These are phyloP conservation scores for Theobroma grandiflorum DNA, from an alignment of 441 rosid genomes.

Conservation along the genomic window DNA sequence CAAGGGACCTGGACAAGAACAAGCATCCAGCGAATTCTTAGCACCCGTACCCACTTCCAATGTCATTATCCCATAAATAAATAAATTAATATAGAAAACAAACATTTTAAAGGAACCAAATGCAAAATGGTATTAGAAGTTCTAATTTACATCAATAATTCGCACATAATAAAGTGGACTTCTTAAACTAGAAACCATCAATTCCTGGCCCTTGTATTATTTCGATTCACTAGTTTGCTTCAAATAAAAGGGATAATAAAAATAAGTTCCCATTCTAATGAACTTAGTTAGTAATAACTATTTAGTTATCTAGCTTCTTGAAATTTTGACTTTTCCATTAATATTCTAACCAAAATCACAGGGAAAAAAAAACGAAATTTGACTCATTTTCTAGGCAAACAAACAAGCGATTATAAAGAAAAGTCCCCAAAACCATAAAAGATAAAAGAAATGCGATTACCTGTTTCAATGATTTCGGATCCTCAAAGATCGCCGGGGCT, in stretches of 20 bases:
- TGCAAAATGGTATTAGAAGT: neutral
- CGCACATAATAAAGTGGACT: neutral
- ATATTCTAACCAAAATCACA: slow-evolving; percentile 2
- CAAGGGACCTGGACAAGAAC: slow-evolving; percentile 62
- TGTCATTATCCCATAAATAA: neutral
- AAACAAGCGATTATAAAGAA: slow-evolving; percentile 4
- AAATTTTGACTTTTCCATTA: neutral
- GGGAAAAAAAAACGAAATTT: neutral
- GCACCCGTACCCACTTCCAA: neutral
- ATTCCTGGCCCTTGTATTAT: neutral
- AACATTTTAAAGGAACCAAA: neutral
- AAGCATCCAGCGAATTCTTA: slow-evolving; percentile 18
- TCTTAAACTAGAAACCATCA: neutral
- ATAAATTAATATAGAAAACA: neutral
- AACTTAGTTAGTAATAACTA: neutral
- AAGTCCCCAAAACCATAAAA: neutral
- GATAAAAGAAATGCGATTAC: slow-evolving; percentile 39
- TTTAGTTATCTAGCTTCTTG: neutral
- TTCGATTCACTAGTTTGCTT: neutral
- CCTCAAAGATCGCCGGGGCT: slow-evolving; percentile 68
- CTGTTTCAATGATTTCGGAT: slow-evolving; percentile 79
- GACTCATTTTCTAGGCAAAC: neutral
- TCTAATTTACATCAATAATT: neutral
- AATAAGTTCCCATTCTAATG: neutral
- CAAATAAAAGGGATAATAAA: neutral